A percentile compares a stretch with the other conserved stretches of the same genome.
Conservation (phyloP, 495 filamentous ascomycete genomes). For the Arthonia radiata region DNA sequence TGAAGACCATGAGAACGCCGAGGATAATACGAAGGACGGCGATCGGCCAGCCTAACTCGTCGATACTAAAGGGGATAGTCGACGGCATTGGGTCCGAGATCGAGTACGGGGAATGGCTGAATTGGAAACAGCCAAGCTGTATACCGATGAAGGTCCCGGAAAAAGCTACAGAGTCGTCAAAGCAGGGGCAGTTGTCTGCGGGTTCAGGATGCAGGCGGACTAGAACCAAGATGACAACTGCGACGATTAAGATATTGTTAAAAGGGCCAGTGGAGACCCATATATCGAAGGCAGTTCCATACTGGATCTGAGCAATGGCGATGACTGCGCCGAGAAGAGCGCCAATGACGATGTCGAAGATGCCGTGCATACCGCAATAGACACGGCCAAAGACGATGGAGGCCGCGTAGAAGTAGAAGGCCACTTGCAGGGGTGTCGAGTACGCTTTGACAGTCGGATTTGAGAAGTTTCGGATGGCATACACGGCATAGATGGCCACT, state of each 20-base stretch:
- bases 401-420: conserved; percentile 61
- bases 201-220: conserved; percentile 87
- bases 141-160: conserved; percentile 67
- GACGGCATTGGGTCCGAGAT: conserved; percentile 29
- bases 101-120: conserved; percentile 21
- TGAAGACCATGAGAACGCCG: conserved; percentile 61
- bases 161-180: conserved; percentile 89
- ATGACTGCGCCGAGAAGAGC: conserved; percentile 44
- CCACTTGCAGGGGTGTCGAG: conserved; percentile 33
- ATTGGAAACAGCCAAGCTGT: conserved; percentile 61
- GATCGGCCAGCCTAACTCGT: conserved; percentile 33
- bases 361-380: conserved; percentile 97
- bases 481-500: conserved; percentile 55
- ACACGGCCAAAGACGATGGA: conserved; percentile 77
- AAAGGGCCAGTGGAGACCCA: conserved; percentile 34
- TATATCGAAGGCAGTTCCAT: conserved; percentile 37
- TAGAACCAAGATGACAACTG: conserved; percentile 40
- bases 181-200: conserved; percentile 90
- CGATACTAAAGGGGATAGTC: conserved; percentile 37
- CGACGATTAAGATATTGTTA: conserved; percentile 30
- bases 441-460: conserved; percentile 18
- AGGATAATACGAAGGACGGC: conserved; percentile 40
- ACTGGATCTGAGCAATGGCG: conserved; percentile 45
- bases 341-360: conserved; percentile 68
- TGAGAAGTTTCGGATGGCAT: conserved; percentile 26